A percentile compares a stretch with the other conserved stretches of the same genome.
These are phyloP conservation scores for Delonix regia DNA, from an alignment of 306 rosid genomes.

Conservation along the genomic window DNA sequence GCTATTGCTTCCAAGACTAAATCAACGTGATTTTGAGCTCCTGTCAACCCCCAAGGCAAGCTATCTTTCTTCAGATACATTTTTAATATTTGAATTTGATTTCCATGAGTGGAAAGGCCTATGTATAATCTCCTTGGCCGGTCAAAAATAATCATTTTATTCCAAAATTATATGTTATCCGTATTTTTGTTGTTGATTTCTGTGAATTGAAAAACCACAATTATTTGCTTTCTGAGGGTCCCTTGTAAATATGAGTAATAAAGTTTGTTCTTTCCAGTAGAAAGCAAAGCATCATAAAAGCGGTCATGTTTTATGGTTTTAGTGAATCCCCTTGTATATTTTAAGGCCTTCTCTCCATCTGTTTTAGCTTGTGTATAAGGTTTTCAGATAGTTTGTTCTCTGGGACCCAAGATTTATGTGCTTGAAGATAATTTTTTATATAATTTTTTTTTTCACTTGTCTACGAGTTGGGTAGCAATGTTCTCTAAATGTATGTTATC, in stretches of 20 bases:
- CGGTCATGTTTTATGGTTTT: conserved; percentile 3
- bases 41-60: conserved; percentile 79
- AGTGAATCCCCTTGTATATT: conserved; percentile 13
- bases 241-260: not conserved
- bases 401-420: conserved; percentile 8
- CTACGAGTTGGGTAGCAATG: conserved; percentile 7
- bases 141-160: conserved; percentile 16
- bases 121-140: not conserved
- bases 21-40: conserved; percentile 61
- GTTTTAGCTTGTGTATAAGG: not conserved
- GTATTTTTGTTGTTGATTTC: conserved; percentile 2
- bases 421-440: conserved; percentile 16
- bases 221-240: conserved; percentile 3
- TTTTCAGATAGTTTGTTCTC: conserved; percentile 26
- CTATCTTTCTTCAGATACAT: conserved; percentile 28
- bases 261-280: not conserved
- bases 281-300: not conserved
- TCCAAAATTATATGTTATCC: not conserved
- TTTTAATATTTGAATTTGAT: conserved; percentile 13
- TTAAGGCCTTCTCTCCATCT: conserved; percentile 9
- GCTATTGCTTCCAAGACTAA: conserved; percentile 74
- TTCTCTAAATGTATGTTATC: not conserved
- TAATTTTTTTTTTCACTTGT: conserved; percentile 9
- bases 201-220: not conserved
- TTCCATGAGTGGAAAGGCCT: conserved; percentile 8